phyloP scores from a whole-genome alignment of 352 stramenopile genomes.

The Phytophthora citrophthora region DNA sequence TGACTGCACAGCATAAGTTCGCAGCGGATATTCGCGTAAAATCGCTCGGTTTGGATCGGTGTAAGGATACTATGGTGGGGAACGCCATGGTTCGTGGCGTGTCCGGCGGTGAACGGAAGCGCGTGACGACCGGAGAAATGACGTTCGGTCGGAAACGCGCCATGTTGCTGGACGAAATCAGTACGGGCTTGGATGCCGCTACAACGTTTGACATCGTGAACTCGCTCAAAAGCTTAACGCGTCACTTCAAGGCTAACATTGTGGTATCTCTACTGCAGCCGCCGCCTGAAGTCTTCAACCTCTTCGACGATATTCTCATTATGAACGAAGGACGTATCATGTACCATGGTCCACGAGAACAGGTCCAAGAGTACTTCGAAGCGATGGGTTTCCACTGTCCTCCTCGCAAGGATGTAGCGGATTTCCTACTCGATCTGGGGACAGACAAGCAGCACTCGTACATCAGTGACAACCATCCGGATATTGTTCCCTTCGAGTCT shows the following conservation, averaged over 20 bases:
- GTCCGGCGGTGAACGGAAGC: slow-evolving; percentile 90
- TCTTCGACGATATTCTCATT: slow-evolving; percentile 95
- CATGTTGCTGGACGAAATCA: slow-evolving; percentile 84
- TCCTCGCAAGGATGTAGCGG: slow-evolving; percentile 52
- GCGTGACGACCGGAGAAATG: slow-evolving; percentile 91
- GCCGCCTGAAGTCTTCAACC: slow-evolving; percentile 92
- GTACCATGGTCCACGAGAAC: slow-evolving; percentile 57
- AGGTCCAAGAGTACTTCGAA: slow-evolving; percentile 57
- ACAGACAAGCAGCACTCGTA: slow-evolving; percentile 62
- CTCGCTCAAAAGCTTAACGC: slow-evolving; percentile 48
- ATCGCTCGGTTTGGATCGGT: slow-evolving; percentile 54
- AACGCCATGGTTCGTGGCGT: slow-evolving; percentile 71
- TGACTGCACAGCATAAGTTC: slow-evolving; percentile 48
- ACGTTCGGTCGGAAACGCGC: slow-evolving; percentile 79
- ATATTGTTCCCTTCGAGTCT: slow-evolving; percentile 31
- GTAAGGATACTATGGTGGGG: slow-evolving; percentile 67
- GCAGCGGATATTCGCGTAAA: slow-evolving; percentile 42
- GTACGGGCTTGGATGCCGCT: slow-evolving; percentile 61
- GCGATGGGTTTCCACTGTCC: slow-evolving; percentile 54
- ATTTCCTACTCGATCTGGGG: slow-evolving; percentile 62
- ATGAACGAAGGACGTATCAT: slow-evolving; percentile 92
- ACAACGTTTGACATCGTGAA: slow-evolving; percentile 70
- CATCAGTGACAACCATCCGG: slow-evolving; percentile 14
- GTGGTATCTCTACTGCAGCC: slow-evolving; percentile 90
- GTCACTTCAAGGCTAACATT: slow-evolving; percentile 56